A percentile compares a stretch with the other conserved stretches of the same genome.
Conservation (phyloP, 257 asterid genomes). For the Plantago elongata region DNA sequence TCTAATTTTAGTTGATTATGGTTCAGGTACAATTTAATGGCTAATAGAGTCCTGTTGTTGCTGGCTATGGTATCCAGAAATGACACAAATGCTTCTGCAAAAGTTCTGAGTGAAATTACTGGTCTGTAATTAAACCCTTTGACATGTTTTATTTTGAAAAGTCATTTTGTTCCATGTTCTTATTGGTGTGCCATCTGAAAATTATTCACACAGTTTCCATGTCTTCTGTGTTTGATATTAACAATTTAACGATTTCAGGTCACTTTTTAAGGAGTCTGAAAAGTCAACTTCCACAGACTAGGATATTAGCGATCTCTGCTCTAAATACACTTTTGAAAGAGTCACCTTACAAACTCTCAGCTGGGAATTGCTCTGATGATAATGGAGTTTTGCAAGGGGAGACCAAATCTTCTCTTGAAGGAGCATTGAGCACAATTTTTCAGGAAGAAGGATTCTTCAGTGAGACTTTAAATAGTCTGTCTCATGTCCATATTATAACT, state of each 20-base stretch:
- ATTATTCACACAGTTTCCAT: constrained; percentile 4
- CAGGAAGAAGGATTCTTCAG: constrained; percentile 88
- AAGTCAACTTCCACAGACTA: constrained; percentile 98
- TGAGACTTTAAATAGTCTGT: constrained; percentile 79
- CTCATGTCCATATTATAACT: constrained; percentile 80
- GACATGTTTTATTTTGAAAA: background rate
- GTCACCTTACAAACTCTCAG: constrained; percentile 77
- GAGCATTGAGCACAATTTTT: constrained; percentile 66
- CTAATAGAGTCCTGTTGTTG: constrained; percentile 88
- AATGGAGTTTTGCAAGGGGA: constrained; percentile 34
- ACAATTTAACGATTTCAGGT: constrained; percentile 49
- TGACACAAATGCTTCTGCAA: constrained; percentile 57
- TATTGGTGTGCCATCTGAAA: constrained; percentile 10
- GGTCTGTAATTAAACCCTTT: constrained; percentile 44
- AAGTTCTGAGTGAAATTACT: constrained; percentile 72
- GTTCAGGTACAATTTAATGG: constrained; percentile 97
- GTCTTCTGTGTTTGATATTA: constrained; percentile 11
- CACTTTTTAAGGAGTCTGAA: constrained; percentile 91
- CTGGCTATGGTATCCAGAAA: constrained; percentile 85
- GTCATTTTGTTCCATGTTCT: background rate
- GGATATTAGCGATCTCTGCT: constrained; percentile 97
- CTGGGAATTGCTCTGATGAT: constrained; percentile 31
- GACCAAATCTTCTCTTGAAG: constrained; percentile 79
- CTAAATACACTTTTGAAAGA: constrained; percentile 88
- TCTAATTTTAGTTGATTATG: constrained; percentile 20